Evolutionary conservation across 2,329 filamentous ascomycete species (phyloP).

Genomic region (Nigrospora oryzae): DNA sequence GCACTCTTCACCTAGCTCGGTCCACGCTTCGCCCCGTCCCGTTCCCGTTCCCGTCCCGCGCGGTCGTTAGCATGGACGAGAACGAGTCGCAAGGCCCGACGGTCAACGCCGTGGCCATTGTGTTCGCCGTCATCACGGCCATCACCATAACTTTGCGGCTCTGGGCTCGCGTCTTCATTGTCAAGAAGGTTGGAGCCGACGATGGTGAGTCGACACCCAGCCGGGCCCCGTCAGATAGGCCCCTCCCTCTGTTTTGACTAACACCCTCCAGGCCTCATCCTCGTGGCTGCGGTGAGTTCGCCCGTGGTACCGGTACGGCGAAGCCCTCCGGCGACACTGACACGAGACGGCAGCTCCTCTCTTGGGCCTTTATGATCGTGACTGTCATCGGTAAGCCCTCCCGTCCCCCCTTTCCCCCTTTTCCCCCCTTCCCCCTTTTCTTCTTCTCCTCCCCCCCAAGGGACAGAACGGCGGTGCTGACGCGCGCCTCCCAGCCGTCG

Average conservation of each 20-base stretch:
- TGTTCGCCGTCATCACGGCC: slow-evolving; percentile 27
- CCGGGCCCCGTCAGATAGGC: too few relatives aligned
- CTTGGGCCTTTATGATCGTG: slow-evolving; percentile 5
- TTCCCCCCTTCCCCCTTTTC: too few relatives aligned
- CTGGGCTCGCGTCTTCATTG: slow-evolving; percentile 28
- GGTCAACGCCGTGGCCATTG: slow-evolving; percentile 22
- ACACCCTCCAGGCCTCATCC: not conserved
- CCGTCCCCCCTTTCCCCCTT: not conserved
- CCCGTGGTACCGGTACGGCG: too few relatives aligned
- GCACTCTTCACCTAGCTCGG: too few relatives aligned
- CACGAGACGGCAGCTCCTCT: slow-evolving; percentile 1
- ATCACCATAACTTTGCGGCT: slow-evolving; percentile 26
- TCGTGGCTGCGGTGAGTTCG: not conserved
- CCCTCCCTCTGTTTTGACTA: too few relatives aligned
- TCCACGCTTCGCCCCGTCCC: too few relatives aligned
- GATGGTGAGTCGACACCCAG: slow-evolving; percentile 12
- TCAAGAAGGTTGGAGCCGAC: slow-evolving; percentile 20
- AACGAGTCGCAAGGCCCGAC: slow-evolving; percentile 22
- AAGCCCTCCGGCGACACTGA: too few relatives aligned
- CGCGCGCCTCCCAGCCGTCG: not conserved
- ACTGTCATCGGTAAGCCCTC: not conserved
- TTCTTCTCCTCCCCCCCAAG: not conserved
- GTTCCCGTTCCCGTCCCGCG: too few relatives aligned
- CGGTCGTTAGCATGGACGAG: too few relatives aligned
- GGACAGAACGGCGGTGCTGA: too few relatives aligned